Evolutionary conservation across 1,284 basidiomycete species (phyloP).

Genomic region (Chondrostereum purpureum): DNA sequence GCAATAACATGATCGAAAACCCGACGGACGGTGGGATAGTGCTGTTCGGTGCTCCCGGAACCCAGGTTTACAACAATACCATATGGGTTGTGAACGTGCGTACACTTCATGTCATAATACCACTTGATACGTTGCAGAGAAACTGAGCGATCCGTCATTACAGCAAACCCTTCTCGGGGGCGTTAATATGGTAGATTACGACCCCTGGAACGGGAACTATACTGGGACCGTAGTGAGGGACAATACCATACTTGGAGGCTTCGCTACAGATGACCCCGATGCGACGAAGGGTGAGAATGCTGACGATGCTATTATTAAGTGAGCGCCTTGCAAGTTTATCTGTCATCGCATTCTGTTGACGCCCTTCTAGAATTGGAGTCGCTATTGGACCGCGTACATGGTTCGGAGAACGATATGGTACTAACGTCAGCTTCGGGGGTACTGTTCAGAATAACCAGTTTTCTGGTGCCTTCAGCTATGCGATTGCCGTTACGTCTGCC

Average conservation of each 20-base stretch:
- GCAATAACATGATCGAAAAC: conserved; percentile 66
- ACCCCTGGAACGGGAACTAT: conserved; percentile 70
- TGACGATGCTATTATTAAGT: conserved; percentile 67
- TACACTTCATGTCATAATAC: conserved; percentile 1
- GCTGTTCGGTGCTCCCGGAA: conserved; percentile 76
- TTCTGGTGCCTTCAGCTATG: conserved; percentile 68
- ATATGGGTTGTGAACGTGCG: conserved; percentile 64
- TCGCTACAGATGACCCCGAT: conserved; percentile 41
- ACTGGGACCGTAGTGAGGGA: conserved; percentile 61
- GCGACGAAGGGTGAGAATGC: conserved; percentile 48
- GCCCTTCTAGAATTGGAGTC: conserved; percentile 52
- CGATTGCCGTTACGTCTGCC: conserved; percentile 60
- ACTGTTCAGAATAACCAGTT: conserved; percentile 61
- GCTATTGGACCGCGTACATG: conserved; percentile 74
- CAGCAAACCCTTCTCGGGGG: conserved; percentile 1
- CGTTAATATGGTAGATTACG: conserved; percentile 1
- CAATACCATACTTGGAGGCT: conserved; percentile 68
- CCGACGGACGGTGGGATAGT: conserved; percentile 83
- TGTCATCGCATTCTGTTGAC: conserved; percentile 12
- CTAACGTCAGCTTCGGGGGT: conserved; percentile 55
- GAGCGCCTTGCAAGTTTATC: conserved; percentile 16
- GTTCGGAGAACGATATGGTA: conserved; percentile 60
- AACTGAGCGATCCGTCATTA: neutral
- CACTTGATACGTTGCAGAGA: neutral
- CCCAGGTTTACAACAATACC: conserved; percentile 60